Evolutionary conservation across 1,284 basidiomycete genomes (phyloP).

Genomic region (Fistulinella cinereoalba): DNA sequence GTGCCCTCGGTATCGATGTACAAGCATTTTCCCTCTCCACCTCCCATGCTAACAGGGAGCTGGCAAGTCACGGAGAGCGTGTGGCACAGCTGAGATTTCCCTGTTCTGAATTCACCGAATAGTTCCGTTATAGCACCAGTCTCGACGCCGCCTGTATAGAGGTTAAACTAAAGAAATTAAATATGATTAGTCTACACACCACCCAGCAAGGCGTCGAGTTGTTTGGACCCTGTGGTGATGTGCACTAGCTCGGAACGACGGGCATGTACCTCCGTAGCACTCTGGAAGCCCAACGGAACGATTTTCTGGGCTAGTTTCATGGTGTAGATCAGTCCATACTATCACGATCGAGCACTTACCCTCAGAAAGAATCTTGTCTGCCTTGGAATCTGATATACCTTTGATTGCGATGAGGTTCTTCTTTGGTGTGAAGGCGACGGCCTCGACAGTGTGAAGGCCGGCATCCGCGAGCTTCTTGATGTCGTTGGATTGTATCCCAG

Average conservation of each 20-base stretch:
- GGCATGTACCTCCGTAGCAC: slow-evolving; percentile 96
- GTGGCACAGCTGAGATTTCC: slow-evolving; percentile 98
- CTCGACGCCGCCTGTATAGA: slow-evolving; percentile 82
- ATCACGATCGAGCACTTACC: slow-evolving; percentile 49
- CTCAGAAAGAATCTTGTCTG: slow-evolving; percentile 93
- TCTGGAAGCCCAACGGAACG: slow-evolving; percentile 96
- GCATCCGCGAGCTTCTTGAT: slow-evolving; percentile 96
- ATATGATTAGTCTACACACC: slow-evolving; percentile 50
- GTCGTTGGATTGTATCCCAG: slow-evolving; percentile 88
- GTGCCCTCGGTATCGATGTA: slow-evolving; percentile 99
- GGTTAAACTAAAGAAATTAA: slow-evolving; percentile 12
- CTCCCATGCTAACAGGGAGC: slow-evolving; percentile 96
- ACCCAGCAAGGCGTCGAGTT: slow-evolving; percentile 93
- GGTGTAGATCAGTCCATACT: neutral
- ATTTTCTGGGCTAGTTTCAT: slow-evolving; percentile 80
- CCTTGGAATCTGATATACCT: slow-evolving; percentile 97
- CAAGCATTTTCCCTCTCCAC: slow-evolving; percentile 97
- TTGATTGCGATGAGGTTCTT: slow-evolving; percentile 91
- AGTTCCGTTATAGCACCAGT: slow-evolving; percentile 98
- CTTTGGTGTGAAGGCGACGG: slow-evolving; percentile 97
- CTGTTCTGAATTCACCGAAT: slow-evolving; percentile 98
- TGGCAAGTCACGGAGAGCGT: slow-evolving; percentile 98
- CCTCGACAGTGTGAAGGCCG: slow-evolving; percentile 92
- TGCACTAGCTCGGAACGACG: slow-evolving; percentile 94
- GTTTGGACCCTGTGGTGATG: slow-evolving; percentile 96